A percentile compares a stretch with the other conserved stretches of the same genome.
phyloP scores from a whole-genome alignment of 805 yeast species.

The Huiozyma sinensis region DNA sequence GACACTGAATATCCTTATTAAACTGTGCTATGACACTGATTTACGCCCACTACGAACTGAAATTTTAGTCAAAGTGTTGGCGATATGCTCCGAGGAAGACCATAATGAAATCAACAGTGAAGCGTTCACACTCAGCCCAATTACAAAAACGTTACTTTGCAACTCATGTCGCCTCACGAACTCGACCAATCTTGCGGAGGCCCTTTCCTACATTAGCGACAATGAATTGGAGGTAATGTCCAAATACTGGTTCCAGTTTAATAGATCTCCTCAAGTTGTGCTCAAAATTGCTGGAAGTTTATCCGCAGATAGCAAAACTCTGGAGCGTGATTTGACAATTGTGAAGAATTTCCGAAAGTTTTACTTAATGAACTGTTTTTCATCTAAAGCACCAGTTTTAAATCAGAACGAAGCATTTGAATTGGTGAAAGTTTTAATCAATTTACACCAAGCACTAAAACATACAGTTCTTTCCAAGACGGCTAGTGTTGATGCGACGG shows the following conservation, averaged over 20 bases:
- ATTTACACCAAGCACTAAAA: background rate
- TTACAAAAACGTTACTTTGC: background rate
- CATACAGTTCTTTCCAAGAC: background rate
- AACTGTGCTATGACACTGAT: background rate
- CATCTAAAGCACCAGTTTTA: background rate
- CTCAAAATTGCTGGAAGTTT: background rate
- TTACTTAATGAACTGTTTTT: background rate
- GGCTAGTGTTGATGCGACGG: background rate
- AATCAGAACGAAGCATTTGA: background rate
- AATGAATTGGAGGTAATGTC: conserved; percentile 5
- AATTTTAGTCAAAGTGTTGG: no score
- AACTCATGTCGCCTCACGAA: background rate
- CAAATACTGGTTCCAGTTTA: conserved; percentile 12
- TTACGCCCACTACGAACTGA: no score
- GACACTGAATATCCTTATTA: background rate
- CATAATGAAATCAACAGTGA: no score
- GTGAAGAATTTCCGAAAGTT: background rate
- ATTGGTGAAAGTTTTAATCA: background rate
- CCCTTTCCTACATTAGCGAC: background rate
- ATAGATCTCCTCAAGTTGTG: background rate
- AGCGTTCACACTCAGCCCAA: background rate
- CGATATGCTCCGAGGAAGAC: no score
- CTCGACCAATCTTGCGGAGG: background rate
- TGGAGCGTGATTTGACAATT: background rate
- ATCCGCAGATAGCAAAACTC: background rate